Evolutionary conservation across 2,329 filamentous ascomycete species (phyloP).

Genomic region (Apiospora arundinis): DNA sequence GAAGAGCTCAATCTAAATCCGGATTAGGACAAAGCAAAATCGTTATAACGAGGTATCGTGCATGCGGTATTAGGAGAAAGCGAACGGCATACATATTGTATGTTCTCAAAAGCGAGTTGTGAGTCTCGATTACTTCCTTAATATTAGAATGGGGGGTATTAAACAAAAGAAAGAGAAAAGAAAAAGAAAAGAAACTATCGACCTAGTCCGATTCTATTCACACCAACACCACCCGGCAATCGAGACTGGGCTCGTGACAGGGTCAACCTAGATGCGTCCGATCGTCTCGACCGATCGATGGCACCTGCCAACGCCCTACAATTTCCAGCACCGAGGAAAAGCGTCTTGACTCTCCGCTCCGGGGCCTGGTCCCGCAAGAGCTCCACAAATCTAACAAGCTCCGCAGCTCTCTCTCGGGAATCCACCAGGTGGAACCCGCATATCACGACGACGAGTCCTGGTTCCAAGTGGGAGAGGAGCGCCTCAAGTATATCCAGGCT

Average conservation of each 20-base stretch:
- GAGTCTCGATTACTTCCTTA: no score
- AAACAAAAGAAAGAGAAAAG: not conserved
- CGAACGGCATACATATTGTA: no score
- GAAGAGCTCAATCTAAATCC: no score
- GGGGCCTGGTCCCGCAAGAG: not conserved
- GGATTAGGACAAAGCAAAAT: no score
- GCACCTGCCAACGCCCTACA: not conserved
- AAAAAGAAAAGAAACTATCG: not conserved
- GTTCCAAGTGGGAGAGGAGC: constrained; percentile 14
- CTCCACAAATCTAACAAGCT: constrained; percentile 9
- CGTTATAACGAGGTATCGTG: no score
- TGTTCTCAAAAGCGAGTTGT: no score
- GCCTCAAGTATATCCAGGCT: constrained; percentile 21
- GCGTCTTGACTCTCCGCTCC: not conserved
- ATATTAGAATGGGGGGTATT: no score
- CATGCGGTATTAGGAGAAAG: no score
- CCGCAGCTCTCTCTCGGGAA: not conserved
- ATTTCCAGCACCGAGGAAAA: constrained; percentile 21
- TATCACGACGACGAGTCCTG: constrained; percentile 22
- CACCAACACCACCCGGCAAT: not conserved
- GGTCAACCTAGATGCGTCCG: not conserved
- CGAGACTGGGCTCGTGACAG: not conserved
- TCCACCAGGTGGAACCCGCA: constrained; percentile 23
- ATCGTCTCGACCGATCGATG: not conserved
- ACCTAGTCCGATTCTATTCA: not conserved